Evolutionary conservation across 768 basidiomycete genomes (phyloP).

Genomic region (Sistotremastrum suecicum): DNA sequence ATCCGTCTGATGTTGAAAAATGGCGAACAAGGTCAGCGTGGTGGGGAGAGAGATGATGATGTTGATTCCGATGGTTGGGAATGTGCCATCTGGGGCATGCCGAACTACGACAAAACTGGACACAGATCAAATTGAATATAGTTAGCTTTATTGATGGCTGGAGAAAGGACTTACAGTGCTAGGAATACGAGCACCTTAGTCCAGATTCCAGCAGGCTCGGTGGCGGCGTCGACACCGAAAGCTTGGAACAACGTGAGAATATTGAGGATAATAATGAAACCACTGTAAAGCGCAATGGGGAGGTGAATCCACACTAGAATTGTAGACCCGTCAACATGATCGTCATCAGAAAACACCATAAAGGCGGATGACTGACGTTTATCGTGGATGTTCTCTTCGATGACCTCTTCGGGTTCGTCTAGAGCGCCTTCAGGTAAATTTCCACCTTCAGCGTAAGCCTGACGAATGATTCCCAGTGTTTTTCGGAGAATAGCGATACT

Average conservation of each 20-base stretch:
- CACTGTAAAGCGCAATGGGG: constrained; percentile 92
- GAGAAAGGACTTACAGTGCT: constrained; percentile 41
- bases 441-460: too few species aligned
- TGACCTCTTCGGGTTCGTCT: constrained; percentile 1
- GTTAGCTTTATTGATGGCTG: not conserved
- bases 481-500: too few species aligned
- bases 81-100: constrained; percentile 83
- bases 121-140: constrained; percentile 1
- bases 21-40: constrained; percentile 86
- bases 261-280: constrained; percentile 79
- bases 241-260: constrained; percentile 76
- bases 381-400: constrained; percentile 47
- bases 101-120: constrained; percentile 57
- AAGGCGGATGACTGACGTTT: constrained; percentile 27
- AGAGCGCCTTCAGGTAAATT: too few species aligned
- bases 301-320: constrained; percentile 65
- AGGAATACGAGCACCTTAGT: constrained; percentile 95
- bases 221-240: constrained; percentile 65
- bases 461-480: too few species aligned
- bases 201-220: constrained; percentile 63
- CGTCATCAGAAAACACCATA: not conserved
- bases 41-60: constrained; percentile 86
- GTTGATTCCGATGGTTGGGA: constrained; percentile 82
- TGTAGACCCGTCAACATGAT: not conserved
- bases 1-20: constrained; percentile 61